Evolutionary conservation across 176 grass and related monocot genomes (phyloP), one percentile per base, ranked within the genome.

Genomic region (Cocos nucifera): DNA sequence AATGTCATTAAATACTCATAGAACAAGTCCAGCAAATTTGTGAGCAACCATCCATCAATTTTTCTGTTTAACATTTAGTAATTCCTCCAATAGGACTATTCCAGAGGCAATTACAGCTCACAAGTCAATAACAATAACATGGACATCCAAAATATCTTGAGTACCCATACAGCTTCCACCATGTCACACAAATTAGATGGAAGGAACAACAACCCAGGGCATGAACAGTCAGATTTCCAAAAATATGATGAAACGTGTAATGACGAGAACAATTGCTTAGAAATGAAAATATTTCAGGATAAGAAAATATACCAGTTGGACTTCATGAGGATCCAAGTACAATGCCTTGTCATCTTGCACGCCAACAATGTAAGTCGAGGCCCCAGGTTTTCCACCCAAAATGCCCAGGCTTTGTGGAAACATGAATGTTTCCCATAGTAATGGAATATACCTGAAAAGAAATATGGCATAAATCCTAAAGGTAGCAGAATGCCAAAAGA

Each of bases 361-460:
- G n/a, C 94, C 94, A 63, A 81, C 85, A 69, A 98, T 86, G 61
- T 93, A 98, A 62, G 94, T 98, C 61, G 94, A 98, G 19, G 82
- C 67, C 50, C 94, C 94, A 62, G 94, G 94, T 74, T 86, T 98
- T 66, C 94, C 94, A 75, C 94, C 88, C 73, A 98, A 75, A 85
- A 98, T 98, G 25, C 94, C 94, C 56, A 98, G 79, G 77, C 94
- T 89, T 61, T 98, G 94, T 20, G 94, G 94, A 77, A 98, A 98
- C 63, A 55, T 93, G 72, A 98, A 89, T 17, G 88, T 98, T 80
- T 98, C 88, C 77, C 71, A 80, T 21, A 98, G 77, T 61, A 93
- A 76, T 68, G 94, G 94, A 21, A 98, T 89, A 54, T 98, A 98
- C 77, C 94, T 98, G 66, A 70, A 53, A 75, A 17, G 12, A 61